Evolutionary conservation across 1,139 yeast species (phyloP), one percentile per base, ranked within the genome.

Genomic region (Suhomyces chickasaworum): DNA sequence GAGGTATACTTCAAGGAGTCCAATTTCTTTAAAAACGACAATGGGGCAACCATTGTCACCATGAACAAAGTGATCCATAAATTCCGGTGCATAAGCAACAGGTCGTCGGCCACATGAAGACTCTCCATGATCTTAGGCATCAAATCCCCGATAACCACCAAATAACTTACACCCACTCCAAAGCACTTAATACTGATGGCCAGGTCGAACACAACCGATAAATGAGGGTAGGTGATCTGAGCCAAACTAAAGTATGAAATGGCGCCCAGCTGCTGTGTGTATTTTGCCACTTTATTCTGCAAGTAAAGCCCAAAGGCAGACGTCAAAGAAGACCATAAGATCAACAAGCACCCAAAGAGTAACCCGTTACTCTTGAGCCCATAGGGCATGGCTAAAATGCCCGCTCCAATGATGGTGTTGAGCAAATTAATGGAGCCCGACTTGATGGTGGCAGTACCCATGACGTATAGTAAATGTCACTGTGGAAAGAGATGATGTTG

Each of bases 1-100:
- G 95, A 86, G 2, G 98, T 87, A 59, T 89, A 87, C 65, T 86
- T 89, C 62, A 93, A 78, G 20, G 95, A 84, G 61, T 93, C 97
- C 55, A 93, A 71, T 52, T 80, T 85, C 52, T 83, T 81, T 59
- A 89, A 69, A 55, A 78, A 86, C 42, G 91, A 81, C 47, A 93
- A 70, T 2, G 99, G 99, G 8, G 63, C 61, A 34, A 86, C 83
- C 18, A 88, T 78, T 23, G 84, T 59, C 1, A 78, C 51, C 67
- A 85, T 71, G 30, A 90, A 81, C 1, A 80, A 54, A 2, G 87
- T 49, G 31, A 91, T 86, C 86, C 96, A 93, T 46, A 84, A 70
- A 55, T 82, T 79, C 52, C 93, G 69, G 41, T 73, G 71, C 48
- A 70, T 49, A 10, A 77, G 52, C 38, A 65, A 48, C 4, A 58